A percentile compares a stretch with the other conserved stretches of the same genome.
Evolutionary conservation across 2,329 filamentous ascomycete genomes (phyloP).

Genomic region (Ophiocordyceps polyrhachis-furcata): DNA sequence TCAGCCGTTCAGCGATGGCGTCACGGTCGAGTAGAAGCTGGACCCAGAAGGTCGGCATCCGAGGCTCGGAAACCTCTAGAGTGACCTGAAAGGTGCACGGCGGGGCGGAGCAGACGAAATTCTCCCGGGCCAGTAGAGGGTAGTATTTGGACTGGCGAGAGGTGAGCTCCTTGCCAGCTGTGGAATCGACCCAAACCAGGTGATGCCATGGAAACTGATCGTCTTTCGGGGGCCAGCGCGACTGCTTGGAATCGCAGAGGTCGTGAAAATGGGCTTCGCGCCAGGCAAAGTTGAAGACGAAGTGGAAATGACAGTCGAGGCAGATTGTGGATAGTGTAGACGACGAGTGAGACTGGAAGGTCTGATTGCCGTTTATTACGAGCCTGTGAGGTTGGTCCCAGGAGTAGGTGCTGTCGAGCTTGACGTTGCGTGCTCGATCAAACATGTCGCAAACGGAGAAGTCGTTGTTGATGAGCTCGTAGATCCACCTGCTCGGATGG

Average conservation of each 20-base stretch:
- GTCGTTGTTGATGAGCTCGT: conserved; percentile 19
- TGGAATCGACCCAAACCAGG: conserved; percentile 16
- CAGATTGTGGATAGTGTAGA: conserved; percentile 18
- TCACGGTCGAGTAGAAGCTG: conserved; percentile 24
- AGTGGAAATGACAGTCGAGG: conserved; percentile 22
- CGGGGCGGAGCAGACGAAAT: conserved; percentile 22
- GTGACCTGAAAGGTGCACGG: conserved; percentile 23
- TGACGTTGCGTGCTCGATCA: conserved; percentile 12
- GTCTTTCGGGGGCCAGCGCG: conserved; percentile 16
- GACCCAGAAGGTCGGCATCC: conserved; percentile 24
- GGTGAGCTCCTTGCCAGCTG: conserved; percentile 8
- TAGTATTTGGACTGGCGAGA: conserved; percentile 17
- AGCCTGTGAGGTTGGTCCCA: conserved; percentile 19
- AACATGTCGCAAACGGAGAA: conserved; percentile 18
- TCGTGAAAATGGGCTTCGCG: conserved; percentile 9
- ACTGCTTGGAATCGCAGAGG: conserved; percentile 14
- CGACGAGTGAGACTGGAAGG: conserved; percentile 8
- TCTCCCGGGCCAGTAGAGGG: conserved; percentile 16
- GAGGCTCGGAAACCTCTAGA: conserved; percentile 30
- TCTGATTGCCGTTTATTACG: conserved; percentile 21
- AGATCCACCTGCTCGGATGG: conserved; percentile 22
- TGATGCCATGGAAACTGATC: conserved; percentile 20
- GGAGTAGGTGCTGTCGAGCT: conserved; percentile 12
- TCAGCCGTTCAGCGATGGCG: conserved; percentile 22
- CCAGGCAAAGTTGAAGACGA: conserved; percentile 20